Evolutionary conservation across 75 land plant species (phyloP), one percentile per base, ranked within the genome.

Genomic region (Chamaecyparis obtusa): DNA sequence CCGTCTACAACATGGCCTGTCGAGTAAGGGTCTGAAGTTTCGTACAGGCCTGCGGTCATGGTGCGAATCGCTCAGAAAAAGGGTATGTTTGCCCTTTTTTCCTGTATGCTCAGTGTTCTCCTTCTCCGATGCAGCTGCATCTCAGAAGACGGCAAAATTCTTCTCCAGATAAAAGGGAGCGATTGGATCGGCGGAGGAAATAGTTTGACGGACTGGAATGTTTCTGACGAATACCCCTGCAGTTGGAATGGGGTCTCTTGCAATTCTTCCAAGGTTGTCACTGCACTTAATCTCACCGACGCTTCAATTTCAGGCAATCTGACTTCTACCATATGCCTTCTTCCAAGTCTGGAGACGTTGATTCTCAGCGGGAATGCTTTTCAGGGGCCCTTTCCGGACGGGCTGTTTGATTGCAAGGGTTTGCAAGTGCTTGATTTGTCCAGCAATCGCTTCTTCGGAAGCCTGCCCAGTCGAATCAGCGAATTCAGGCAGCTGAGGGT

Each of bases 171-270:
- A 17, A 94, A 78, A 19, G 21, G 87, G 84, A 87, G 10, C 69
- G 13, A 35, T 14, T 77, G 92, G 54, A 86, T 74, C 78, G 92
- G 87, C 90, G 91, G 92, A 0, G 48, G 82, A 67, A 55, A 39
- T 7, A 17, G 36, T 54, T 88, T 94, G 57, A 67, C 89, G 83
- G 64, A 83, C 81, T 94, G 95, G 95, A 87, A 88, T 90, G 35
- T 69, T 75, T 81, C 85, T 32, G 92, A 93, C 85, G 84, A 69
- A n/a, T 88, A 85, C 21, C 99, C 99, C 0, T 97, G 99, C 91
- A 48, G 32, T 46, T 97, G 99, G 99, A 35, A 43, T 27, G 99
- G 97, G 80, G 85, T 97, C 76, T 39, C 74, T 2, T 97, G 99
- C 90, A 88, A 85, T 84, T 33, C 88, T 35, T 33, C 83, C 48